These are phyloP conservation scores for Candida boleticola DNA, from an alignment of 805 yeast genomes.

Conservation along the genomic window DNA sequence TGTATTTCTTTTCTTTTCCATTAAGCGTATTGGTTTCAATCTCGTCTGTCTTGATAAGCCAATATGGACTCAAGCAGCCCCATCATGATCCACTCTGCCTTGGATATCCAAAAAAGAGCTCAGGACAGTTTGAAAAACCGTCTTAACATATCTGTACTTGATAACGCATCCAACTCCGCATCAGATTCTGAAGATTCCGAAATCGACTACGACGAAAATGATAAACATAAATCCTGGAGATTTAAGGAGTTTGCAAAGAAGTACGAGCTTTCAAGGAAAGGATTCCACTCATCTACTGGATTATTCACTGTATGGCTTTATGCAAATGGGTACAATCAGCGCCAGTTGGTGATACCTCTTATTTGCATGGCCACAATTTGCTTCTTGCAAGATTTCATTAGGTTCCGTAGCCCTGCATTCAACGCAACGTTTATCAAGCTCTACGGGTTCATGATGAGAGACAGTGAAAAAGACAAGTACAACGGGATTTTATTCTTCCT, in stretches of 20 bases:
- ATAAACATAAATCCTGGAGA: no score
- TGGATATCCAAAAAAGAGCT: not conserved
- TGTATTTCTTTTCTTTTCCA: no score
- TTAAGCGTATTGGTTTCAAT: no score
- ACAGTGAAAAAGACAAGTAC: constrained; percentile 12
- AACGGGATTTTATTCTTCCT: constrained; percentile 20
- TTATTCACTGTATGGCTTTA: constrained; percentile 17
- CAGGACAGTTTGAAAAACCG: not conserved
- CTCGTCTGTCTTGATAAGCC: no score
- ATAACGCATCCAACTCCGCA: not conserved
- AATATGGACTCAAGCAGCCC: not conserved
- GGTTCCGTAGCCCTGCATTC: constrained; percentile 12
- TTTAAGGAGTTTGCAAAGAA: constrained; percentile 2
- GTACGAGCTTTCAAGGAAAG: constrained; percentile 20
- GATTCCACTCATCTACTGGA: constrained; percentile 18
- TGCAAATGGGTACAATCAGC: constrained; percentile 12
- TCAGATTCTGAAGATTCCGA: not conserved
- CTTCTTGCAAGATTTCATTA: constrained; percentile 12
- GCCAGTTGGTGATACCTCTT: constrained; percentile 12
- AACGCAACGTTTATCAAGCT: constrained; percentile 10
- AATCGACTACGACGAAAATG: not conserved
- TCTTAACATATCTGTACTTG: not conserved
- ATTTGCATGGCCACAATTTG: constrained; percentile 11
- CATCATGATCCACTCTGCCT: constrained; percentile 1
- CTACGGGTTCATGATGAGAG: constrained; percentile 15